Evolutionary conservation across 1,284 basidiomycete species (phyloP), one percentile per base, ranked within the genome.

Genomic region (Ganoderma lingzhi): DNA sequence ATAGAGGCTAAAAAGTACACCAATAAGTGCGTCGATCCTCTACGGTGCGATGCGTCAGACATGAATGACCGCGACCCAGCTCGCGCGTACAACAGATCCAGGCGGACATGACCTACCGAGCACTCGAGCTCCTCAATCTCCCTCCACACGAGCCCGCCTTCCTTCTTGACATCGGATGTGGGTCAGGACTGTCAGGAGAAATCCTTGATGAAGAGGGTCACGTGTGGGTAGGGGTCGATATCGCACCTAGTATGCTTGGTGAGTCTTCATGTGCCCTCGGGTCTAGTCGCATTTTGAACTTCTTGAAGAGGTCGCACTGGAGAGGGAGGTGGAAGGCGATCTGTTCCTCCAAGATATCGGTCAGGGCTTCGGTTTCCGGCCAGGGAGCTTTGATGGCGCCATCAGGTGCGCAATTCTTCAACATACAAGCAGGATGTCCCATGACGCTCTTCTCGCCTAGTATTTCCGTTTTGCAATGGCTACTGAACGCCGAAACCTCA

Each of bases 391-490:
- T 80, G 98, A 99, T 80, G 98, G 97, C 58, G 96, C 96, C 9
- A 99, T 99, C 78, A 97, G 96, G 96, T 94, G 63, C 61, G 84
- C 76, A 9, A 30, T 28, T 23, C 51, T 28, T 28, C 1, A 4
- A 3, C 2, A 12, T 9, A 19, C 6, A n/a, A 1, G 17, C 10
- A 15, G 10, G 15, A 19, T 15, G 15, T n/a, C 19, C 12, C 23
- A 8, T 17, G 12, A 61, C 59, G 35, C 23, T 35, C 56, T 51
- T n/a, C 60, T 30, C 51, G 44, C 63, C 17, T 75, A 98, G 96
- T 78, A 95, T 99, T 78, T 99, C 98, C 28, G 98, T 99, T 32
- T 86, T 99, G 2, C 98, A 99, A 83, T 99, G 98, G 98, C 87
- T 99, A 0, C 88, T 99, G 71, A 99, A 99, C 80, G 97, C 98